phyloP scores from a whole-genome alignment of 768 basidiomycete genomes.

The Mycena venus region DNA sequence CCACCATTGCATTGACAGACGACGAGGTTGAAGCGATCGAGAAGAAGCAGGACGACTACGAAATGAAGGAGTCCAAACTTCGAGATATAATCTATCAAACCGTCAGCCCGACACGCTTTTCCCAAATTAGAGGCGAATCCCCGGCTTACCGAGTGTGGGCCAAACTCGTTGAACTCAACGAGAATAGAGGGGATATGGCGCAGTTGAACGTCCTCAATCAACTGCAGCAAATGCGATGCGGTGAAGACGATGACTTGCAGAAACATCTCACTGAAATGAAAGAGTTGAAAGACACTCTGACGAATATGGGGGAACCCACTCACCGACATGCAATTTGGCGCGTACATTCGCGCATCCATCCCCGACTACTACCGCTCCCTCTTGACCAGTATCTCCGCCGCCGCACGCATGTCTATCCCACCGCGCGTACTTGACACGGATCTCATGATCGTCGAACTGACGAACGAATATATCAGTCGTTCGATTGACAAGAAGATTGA shows the following conservation, averaged over 20 bases:
- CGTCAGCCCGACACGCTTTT: background rate
- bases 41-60: slow-evolving; percentile 1
- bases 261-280: too few relatives aligned
- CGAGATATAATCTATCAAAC: slow-evolving; percentile 3
- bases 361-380: slow-evolving; percentile 14
- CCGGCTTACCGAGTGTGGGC: too few relatives aligned
- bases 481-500: too few relatives aligned
- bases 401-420: background rate
- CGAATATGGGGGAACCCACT: too few relatives aligned
- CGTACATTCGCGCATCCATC: slow-evolving; percentile 5
- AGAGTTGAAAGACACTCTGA: too few relatives aligned
- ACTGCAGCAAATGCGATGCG: slow-evolving; percentile 1
- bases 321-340: background rate
- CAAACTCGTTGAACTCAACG: too few relatives aligned
- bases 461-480: slow-evolving; percentile 1
- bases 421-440: background rate
- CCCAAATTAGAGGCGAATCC: too few relatives aligned
- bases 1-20: background rate
- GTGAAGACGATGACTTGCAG: too few relatives aligned
- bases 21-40: background rate
- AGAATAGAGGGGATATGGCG: too few relatives aligned
- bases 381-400: background rate
- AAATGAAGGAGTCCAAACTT: too few relatives aligned
- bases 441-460: background rate
- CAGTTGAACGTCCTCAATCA: background rate